phyloP scores from a whole-genome alignment of 192 early-diverging fungal species.

The Phlyctochytrium planicorne region DNA sequence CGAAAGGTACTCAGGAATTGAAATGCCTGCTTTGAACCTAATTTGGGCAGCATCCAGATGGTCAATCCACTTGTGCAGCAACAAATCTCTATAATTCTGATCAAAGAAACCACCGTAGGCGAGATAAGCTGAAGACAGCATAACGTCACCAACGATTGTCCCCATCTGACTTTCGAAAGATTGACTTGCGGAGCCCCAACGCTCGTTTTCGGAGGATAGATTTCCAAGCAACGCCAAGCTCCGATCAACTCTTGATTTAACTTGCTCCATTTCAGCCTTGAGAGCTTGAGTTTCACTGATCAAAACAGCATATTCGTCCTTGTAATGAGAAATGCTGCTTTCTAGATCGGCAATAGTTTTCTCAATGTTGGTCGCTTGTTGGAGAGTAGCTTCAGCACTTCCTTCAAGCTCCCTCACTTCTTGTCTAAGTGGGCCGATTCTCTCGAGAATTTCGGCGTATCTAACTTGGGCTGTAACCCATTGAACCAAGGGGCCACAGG shows the following conservation, averaged over 20 bases:
- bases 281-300: conserved; percentile 89
- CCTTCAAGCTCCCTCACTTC: conserved; percentile 86
- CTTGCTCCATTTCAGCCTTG: conserved; percentile 89
- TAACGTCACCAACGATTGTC: conserved; percentile 95
- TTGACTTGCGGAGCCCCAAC: conserved; percentile 88
- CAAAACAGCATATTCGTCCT: conserved; percentile 96
- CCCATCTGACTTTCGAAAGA: conserved; percentile 96
- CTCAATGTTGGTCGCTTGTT: conserved; percentile 71
- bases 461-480: conserved; percentile 98
- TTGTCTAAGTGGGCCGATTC: conserved; percentile 89
- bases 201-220: conserved; percentile 85
- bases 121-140: conserved; percentile 90
- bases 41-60: conserved; percentile 70
- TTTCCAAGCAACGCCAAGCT: conserved; percentile 83
- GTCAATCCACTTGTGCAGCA: conserved; percentile 75
- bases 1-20: conserved; percentile 86
- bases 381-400: conserved; percentile 70
- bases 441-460: conserved; percentile 89
- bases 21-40: conserved; percentile 74
- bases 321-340: conserved; percentile 84
- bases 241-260: conserved; percentile 90
- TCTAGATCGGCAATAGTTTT: conserved; percentile 83
- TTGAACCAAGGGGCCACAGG: conserved; percentile 96
- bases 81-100: conserved; percentile 85
- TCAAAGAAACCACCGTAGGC: conserved; percentile 98